Base-by-base conservation (phyloP, 192 early-diverging fungal genomes). In the Backusella tuberculispora region DNA sequence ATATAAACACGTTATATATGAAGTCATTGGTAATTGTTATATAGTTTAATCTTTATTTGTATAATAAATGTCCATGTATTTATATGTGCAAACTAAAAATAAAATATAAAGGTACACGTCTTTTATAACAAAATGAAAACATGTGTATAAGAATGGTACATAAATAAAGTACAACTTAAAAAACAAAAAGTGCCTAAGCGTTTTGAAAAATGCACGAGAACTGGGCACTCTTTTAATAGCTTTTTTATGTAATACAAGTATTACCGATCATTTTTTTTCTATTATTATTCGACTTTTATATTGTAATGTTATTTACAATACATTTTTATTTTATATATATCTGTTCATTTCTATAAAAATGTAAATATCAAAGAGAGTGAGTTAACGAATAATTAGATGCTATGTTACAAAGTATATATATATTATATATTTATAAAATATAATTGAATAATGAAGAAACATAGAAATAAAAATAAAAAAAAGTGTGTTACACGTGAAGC, bases 201-300 rank as follows among this genome's bases (percentile, higher is more conserved):
- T 50, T 50, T 50, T 50, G 48, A 50, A 50, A 50, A n/a, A 50
- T 50, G 48, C 48, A 21, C 48, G 6, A 19, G 48, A 17, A 17
- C n/a, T n/a, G n/a, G n/a, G 50, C 24, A 24, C 5, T 21, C 9
- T 56, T 56, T 24, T 24, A 56, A 56, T 21, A 42, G 41, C 41
- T 21, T 8, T 19, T 21, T 2, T 9, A 56, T 24, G 50, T 56
- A 21, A 56, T 21, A 56, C 50, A 56, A 21, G 50, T 56, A 56
- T 56, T 56, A 56, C 50, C 50, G 50, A 56, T 56, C 50, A 56
- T 56, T 21, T n/a, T n/a, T n/a, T n/a, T n/a, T n/a, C n/a, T n/a
- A n/a, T n/a, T n/a, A n/a, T n/a, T n/a, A n/a, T n/a, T n/a, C n/a
- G n/a, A n/a, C n/a, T n/a, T n/a, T n/a, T n/a, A n/a, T n/a, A n/a